Percentiles rank a stretch among this genome's conserved stretches.
Conservation (phyloP, 1,284 basidiomycete genomes). For the Testicularia cyperi region DNA sequence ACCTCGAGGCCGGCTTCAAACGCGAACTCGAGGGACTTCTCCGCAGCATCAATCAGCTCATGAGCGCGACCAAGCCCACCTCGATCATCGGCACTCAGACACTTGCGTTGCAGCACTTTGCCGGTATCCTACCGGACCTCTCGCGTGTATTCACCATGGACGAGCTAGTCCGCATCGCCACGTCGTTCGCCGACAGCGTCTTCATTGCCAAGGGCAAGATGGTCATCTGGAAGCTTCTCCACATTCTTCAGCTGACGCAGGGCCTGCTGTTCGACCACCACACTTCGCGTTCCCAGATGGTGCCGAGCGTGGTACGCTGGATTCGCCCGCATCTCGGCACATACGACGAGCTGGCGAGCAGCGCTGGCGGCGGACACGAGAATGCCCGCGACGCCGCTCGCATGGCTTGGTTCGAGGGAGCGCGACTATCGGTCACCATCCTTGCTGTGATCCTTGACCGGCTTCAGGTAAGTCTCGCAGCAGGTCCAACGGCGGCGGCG, state of each 20-base stretch:
- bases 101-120: slow-evolving; percentile 78
- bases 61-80: slow-evolving; percentile 75
- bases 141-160: slow-evolving; percentile 42
- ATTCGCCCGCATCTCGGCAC: slow-evolving; percentile 92
- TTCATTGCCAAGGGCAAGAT: slow-evolving; percentile 78
- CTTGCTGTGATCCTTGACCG: slow-evolving; percentile 85
- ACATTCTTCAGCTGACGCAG: slow-evolving; percentile 87
- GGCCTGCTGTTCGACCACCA: slow-evolving; percentile 82
- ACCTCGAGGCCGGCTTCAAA: slow-evolving; percentile 82
- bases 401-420: slow-evolving; percentile 86
- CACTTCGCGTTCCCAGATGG: slow-evolving; percentile 75
- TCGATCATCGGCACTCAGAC: slow-evolving; percentile 92
- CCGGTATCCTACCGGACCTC: slow-evolving; percentile 84
- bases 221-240: slow-evolving; percentile 86
- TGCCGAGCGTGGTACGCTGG: slow-evolving; percentile 87
- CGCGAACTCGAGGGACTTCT: slow-evolving; percentile 67
- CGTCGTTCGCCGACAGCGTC: slow-evolving; percentile 80
- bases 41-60: slow-evolving; percentile 80
- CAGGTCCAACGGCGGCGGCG: slow-evolving; percentile 1
- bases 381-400: slow-evolving; percentile 65
- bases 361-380: slow-evolving; percentile 26
- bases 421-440: slow-evolving; percentile 67
- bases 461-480: slow-evolving; percentile 65
- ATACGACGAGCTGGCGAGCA: slow-evolving; percentile 66
- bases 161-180: slow-evolving; percentile 65